These are phyloP conservation scores for Elymus sibiricus DNA, from an alignment of 176 grass and related monocot genomes.

Conservation along the genomic window DNA sequence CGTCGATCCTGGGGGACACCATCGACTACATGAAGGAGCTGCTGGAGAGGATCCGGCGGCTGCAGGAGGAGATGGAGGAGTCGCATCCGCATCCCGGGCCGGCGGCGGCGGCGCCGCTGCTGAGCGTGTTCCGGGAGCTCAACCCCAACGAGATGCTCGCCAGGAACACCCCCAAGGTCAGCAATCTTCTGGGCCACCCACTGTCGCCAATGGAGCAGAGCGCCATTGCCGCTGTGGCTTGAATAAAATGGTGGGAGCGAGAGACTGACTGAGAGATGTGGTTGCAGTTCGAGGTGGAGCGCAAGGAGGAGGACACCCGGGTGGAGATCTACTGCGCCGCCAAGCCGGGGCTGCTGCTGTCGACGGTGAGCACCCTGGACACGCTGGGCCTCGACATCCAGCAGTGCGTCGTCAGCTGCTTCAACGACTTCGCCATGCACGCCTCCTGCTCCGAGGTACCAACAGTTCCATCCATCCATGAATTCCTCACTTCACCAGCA, in stretches of 20 bases:
- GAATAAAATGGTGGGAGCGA: background rate
- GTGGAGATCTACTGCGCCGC: slow-evolving; percentile 90
- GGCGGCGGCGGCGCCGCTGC: slow-evolving; percentile 30
- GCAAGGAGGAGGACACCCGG: slow-evolving; percentile 66
- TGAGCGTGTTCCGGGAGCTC: slow-evolving; percentile 72
- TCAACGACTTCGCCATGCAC: slow-evolving; percentile 98
- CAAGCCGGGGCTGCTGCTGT: slow-evolving; percentile 86
- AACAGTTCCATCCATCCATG: background rate
- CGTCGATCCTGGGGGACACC: slow-evolving; percentile 95
- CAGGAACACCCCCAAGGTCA: slow-evolving; percentile 80
- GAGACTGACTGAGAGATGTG: too few species aligned
- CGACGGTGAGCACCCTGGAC: slow-evolving; percentile 83
- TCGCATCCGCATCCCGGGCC: background rate
- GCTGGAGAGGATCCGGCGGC: slow-evolving; percentile 77
- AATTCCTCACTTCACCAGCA: background rate
- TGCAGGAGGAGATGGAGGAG: slow-evolving; percentile 67
- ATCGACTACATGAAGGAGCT: slow-evolving; percentile 99
- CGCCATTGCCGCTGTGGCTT: background rate
- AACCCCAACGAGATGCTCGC: slow-evolving; percentile 82
- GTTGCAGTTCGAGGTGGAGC: slow-evolving; percentile 78
- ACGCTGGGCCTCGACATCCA: slow-evolving; percentile 90
- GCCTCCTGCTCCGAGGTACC: slow-evolving; percentile 89
- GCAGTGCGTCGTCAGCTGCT: slow-evolving; percentile 95
- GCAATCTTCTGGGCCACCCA: too few species aligned
- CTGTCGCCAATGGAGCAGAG: too few species aligned